Evolutionary conservation across 495 filamentous ascomycete genomes (phyloP), one percentile per base, ranked within the genome.

Genomic region (Evernia prunastri): DNA sequence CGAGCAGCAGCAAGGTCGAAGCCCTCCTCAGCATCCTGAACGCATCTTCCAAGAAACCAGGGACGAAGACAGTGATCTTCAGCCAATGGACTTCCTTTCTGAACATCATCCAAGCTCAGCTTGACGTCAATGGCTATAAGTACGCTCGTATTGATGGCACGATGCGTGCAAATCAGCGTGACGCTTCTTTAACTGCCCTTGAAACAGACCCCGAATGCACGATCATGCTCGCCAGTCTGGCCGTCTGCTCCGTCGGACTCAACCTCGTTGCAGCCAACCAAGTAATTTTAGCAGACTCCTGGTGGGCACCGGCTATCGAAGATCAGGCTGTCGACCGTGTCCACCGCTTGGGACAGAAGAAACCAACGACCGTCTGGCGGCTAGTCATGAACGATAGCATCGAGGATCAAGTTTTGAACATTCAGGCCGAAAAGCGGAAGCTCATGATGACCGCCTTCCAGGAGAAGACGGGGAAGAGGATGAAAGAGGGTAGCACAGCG

Each of bases 281-380:
- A 31, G 91, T 94, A 56, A 85, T 96, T 20, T 78, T 96, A 11
- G 81, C 84, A 0, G 92, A 97, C 71, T 87, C 82, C 53, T 96
- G 91, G 92, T 96, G 92, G 91, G 91, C 91, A 4, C 90, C 91
- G 0, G 92, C 91, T 0, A 92, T 96, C 64, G 92, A 97, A 73
- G 91, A 96, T 69, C 92, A 97, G 70, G 92, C 92, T 33, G 83
- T 96, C 4, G 92, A 97, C 71, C 86, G 92, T 1, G 92, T 96
- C 23, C 90, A 96, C 66, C 80, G 92, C 6, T 81, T 96, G 0
- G 92, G 92, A 4, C 92, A 97, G 75, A 92, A 80, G 61, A 79
- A 87, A 37, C 82, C 86, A 65, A 89, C 86, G 0, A 90, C 84
- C 2, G 89, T 96, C 8, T 93, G 88, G 82, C 79, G 91, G 61